These are phyloP conservation scores for Coleophoma crateriformis DNA, from an alignment of 2,329 filamentous ascomycete species.

Conservation along the genomic window DNA sequence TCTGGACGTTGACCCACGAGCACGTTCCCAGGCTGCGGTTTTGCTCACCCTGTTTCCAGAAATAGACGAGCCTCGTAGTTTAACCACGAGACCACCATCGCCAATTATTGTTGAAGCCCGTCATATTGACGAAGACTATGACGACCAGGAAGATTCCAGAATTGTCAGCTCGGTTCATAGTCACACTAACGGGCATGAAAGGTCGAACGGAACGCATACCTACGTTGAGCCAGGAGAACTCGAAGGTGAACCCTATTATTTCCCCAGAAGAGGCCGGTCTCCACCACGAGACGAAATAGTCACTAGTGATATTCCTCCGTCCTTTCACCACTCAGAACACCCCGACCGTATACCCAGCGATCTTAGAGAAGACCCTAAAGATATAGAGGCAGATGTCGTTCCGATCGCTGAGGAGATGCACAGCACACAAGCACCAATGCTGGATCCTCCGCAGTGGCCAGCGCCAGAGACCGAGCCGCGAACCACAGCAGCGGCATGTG, in stretches of 20 bases:
- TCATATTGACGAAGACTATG: constrained; percentile 10
- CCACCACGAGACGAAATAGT: constrained; percentile 13
- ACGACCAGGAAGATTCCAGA: constrained; percentile 4
- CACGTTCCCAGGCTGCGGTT: constrained; percentile 66
- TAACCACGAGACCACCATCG: constrained; percentile 12
- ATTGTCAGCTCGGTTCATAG: constrained; percentile 7
- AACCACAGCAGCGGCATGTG: constrained; percentile 6
- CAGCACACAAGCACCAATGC: background rate
- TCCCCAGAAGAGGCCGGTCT: constrained; percentile 23
- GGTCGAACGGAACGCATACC: constrained; percentile 11
- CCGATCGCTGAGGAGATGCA: background rate
- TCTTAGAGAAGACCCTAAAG: too few species aligned
- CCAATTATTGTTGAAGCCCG: constrained; percentile 23
- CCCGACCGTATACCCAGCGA: background rate
- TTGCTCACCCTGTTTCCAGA: constrained; percentile 67
- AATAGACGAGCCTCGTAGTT: constrained; percentile 12
- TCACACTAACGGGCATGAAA: constrained; percentile 6
- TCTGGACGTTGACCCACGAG: constrained; percentile 66
- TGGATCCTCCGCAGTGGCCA: too few species aligned
- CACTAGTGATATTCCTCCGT: constrained; percentile 1
- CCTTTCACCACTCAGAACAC: constrained; percentile 5
- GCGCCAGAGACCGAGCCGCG: background rate
- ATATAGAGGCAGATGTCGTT: too few species aligned
- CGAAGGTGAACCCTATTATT: constrained; percentile 18
- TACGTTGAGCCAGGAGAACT: constrained; percentile 19